Percentiles rank a stretch among this genome's conserved stretches.
phyloP scores from a whole-genome alignment of 805 yeast genomes.

The Grigorovia humatica region DNA sequence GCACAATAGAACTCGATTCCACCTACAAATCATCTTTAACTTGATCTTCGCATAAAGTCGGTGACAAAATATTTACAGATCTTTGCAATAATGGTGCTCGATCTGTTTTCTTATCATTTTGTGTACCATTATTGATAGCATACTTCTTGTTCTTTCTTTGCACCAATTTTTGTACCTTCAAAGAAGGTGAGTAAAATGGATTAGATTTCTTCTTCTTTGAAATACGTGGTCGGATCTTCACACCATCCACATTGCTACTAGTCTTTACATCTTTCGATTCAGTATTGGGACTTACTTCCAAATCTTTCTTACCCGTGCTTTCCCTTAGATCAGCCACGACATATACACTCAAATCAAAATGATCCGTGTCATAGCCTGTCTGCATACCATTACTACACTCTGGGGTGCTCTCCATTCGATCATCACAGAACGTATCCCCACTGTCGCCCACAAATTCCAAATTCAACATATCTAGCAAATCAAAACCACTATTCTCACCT shows the following conservation, averaged over 20 bases:
- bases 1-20: too few species aligned
- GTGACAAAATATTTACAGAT: not conserved
- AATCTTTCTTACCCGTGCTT: too few species aligned
- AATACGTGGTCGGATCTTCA: not conserved
- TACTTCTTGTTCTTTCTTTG: not conserved
- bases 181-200: conserved; percentile 8
- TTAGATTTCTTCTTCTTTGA: conserved; percentile 3
- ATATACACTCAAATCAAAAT: not conserved
- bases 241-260: too few species aligned
- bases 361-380: not conserved
- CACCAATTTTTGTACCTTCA: conserved; percentile 2
- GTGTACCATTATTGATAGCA: not conserved
- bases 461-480: not conserved
- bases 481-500: not conserved
- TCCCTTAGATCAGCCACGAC: not conserved
- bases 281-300: too few species aligned
- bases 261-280: not conserved
- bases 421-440: too few species aligned
- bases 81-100: not conserved
- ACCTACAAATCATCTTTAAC: too few species aligned
- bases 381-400: not conserved
- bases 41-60: not conserved
- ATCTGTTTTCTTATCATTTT: not conserved
- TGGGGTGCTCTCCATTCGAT: too few species aligned
- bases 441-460: not conserved